These are phyloP conservation scores for Mediolabrus comicus DNA, from an alignment of 108 stramenopile genomes.

Conservation along the genomic window DNA sequence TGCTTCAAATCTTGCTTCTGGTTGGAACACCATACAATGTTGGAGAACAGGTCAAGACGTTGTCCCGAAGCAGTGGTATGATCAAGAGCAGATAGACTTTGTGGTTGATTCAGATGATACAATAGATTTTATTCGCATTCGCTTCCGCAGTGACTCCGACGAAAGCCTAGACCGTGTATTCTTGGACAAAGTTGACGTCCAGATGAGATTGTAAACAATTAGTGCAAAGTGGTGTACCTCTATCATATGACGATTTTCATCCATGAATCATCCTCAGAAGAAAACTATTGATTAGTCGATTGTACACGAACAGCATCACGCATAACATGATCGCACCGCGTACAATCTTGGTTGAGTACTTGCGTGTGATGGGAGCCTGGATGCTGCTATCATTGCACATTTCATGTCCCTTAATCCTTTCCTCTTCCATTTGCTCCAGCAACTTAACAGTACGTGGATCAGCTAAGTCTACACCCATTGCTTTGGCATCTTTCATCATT, in stretches of 20 bases:
- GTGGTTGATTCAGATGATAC: background rate
- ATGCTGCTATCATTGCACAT: background rate
- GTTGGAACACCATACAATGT: constrained; percentile 4
- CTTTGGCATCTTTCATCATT: constrained; percentile 32
- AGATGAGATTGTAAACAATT: too few species aligned
- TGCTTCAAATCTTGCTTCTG: background rate
- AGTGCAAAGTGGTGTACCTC: background rate
- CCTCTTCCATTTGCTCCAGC: constrained; percentile 20
- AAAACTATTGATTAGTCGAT: background rate
- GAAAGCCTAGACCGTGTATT: background rate
- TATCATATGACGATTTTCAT: background rate
- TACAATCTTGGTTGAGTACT: background rate
- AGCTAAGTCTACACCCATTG: constrained; percentile 36
- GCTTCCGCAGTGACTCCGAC: background rate
- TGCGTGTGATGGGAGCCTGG: background rate
- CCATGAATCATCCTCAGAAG: background rate
- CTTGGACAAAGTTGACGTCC: background rate
- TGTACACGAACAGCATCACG: background rate
- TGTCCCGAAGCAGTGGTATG: constrained; percentile 7
- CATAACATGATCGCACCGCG: background rate
- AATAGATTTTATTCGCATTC: background rate
- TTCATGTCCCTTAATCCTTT: background rate
- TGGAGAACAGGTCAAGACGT: constrained; percentile 7
- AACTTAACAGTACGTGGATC: constrained; percentile 23
- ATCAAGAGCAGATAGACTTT: constrained; percentile 2